Percentiles rank a stretch among this genome's conserved stretches.
Conservation (phyloP, 2,329 filamentous ascomycete genomes). For the Chaetoscypha palmicola region DNA sequence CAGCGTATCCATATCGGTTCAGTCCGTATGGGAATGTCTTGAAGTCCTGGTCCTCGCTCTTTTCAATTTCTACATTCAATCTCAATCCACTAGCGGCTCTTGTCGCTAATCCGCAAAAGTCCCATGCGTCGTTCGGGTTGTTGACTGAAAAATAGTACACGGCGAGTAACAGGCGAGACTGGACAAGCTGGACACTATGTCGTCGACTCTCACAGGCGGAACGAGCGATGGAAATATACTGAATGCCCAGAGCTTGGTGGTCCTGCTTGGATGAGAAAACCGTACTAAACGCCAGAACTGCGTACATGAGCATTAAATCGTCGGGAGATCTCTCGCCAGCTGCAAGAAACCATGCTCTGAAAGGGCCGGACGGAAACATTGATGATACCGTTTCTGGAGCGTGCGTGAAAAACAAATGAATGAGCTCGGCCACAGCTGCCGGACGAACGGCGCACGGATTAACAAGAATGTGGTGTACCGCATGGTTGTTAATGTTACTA, state of each 20-base stretch:
- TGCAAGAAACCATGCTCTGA: conserved; percentile 46
- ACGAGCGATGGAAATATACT: conserved; percentile 48
- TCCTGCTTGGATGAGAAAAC: conserved; percentile 44
- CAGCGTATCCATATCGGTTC: conserved; percentile 49
- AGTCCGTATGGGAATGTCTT: conserved; percentile 49
- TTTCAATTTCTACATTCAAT: conserved; percentile 55
- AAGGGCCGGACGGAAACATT: conserved; percentile 48
- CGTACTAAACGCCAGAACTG: conserved; percentile 50
- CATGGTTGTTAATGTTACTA: conserved; percentile 13
- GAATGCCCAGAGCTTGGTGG: conserved; percentile 37
- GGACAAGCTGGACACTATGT: conserved; percentile 57
- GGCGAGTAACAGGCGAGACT: conserved; percentile 59
- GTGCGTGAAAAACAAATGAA: conserved; percentile 51
- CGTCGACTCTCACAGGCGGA: conserved; percentile 48
- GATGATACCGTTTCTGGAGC: conserved; percentile 47
- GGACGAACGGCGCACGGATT: conserved; percentile 49
- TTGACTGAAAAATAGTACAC: conserved; percentile 59
- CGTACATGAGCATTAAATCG: conserved; percentile 54
- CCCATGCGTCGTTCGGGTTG: conserved; percentile 53
- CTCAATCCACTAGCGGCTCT: conserved; percentile 52
- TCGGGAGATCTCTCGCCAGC: conserved; percentile 40
- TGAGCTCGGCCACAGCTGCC: conserved; percentile 41
- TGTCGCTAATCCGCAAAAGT: conserved; percentile 56
- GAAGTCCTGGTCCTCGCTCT: conserved; percentile 35
- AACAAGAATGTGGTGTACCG: conserved; percentile 23